Evolutionary conservation across 1,139 yeast species (phyloP).

Genomic region (Lodderomyces parapsilosis): DNA sequence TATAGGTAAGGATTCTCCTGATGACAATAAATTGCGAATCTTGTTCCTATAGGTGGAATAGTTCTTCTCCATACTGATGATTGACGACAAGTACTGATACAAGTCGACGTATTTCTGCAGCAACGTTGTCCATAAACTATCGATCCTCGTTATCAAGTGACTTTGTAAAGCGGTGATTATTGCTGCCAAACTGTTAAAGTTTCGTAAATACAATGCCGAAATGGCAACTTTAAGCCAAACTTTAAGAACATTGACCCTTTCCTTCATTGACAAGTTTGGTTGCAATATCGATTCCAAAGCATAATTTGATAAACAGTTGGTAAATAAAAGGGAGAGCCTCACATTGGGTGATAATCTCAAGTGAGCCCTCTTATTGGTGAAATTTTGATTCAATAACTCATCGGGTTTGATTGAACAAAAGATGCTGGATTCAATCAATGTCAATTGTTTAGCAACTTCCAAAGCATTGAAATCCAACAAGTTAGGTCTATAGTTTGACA

Average conservation of each 20-base stretch:
- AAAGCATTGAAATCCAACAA: conserved; percentile 71
- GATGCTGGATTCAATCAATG: conserved; percentile 73
- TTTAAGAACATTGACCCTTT: conserved; percentile 60
- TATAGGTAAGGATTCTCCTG: conserved; percentile 52
- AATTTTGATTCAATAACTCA: conserved; percentile 75
- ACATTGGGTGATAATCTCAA: conserved; percentile 72
- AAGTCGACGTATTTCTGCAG: conserved; percentile 64
- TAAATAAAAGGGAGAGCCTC: conserved; percentile 63
- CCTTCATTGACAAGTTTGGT: conserved; percentile 48
- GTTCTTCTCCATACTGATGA: conserved; percentile 83
- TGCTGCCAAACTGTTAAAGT: conserved; percentile 86
- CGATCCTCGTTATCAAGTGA: conserved; percentile 70
- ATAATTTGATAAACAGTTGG: conserved; percentile 79
- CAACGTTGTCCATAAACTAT: conserved; percentile 63
- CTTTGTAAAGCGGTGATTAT: conserved; percentile 83
- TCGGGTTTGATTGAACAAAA: conserved; percentile 66
- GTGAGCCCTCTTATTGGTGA: conserved; percentile 61
- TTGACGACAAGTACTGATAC: conserved; percentile 64
- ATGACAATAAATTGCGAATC: conserved; percentile 53
- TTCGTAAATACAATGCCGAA: conserved; percentile 76
- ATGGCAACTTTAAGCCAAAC: conserved; percentile 85
- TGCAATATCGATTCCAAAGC: conserved; percentile 76
- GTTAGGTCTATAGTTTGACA: conserved; percentile 49
- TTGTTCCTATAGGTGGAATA: conserved; percentile 73
- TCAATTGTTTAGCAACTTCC: conserved; percentile 83